These are phyloP conservation scores for Neonectria coccinea DNA, from an alignment of 2,329 filamentous ascomycete species.

Conservation along the genomic window DNA sequence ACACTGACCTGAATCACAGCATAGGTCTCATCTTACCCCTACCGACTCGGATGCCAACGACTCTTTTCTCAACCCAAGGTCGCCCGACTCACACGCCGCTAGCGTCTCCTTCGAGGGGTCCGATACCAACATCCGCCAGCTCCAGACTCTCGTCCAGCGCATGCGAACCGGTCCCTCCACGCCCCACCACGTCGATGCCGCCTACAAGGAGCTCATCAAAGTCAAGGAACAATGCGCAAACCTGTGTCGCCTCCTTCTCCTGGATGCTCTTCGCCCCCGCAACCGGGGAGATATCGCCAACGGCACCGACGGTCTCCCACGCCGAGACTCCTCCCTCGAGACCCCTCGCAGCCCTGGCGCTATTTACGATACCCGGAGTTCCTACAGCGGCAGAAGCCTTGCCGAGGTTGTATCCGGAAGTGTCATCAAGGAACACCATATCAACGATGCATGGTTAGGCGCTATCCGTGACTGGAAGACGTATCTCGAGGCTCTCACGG, in stretches of 20 bases:
- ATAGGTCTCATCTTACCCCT: constrained; percentile 18
- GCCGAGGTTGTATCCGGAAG: constrained; percentile 48
- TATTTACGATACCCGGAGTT: constrained; percentile 52
- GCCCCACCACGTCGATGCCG: constrained; percentile 56
- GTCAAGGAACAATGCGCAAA: constrained; percentile 54
- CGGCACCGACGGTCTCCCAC: constrained; percentile 40
- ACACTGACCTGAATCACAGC: constrained; percentile 5
- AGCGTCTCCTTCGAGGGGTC: constrained; percentile 44
- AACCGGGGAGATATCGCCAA: constrained; percentile 35
- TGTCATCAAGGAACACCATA: constrained; percentile 38
- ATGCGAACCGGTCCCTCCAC: constrained; percentile 50
- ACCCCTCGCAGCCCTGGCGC: constrained; percentile 47
- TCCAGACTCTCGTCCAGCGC: constrained; percentile 51
- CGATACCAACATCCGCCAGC: constrained; percentile 51
- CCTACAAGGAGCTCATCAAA: constrained; percentile 59
- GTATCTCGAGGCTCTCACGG: constrained; percentile 56
- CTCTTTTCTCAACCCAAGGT: constrained; percentile 42
- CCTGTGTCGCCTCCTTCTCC: constrained; percentile 55
- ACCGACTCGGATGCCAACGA: constrained; percentile 46
- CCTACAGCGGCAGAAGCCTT: constrained; percentile 53
- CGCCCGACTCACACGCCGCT: constrained; percentile 41
- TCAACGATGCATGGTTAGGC: constrained; percentile 51
- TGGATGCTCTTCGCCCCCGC: constrained; percentile 53
- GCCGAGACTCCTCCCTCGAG: constrained; percentile 49
- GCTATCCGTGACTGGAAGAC: constrained; percentile 59